Conservation (phyloP, 2,329 filamentous ascomycete genomes). For the Dactylellina leptospora region DNA sequence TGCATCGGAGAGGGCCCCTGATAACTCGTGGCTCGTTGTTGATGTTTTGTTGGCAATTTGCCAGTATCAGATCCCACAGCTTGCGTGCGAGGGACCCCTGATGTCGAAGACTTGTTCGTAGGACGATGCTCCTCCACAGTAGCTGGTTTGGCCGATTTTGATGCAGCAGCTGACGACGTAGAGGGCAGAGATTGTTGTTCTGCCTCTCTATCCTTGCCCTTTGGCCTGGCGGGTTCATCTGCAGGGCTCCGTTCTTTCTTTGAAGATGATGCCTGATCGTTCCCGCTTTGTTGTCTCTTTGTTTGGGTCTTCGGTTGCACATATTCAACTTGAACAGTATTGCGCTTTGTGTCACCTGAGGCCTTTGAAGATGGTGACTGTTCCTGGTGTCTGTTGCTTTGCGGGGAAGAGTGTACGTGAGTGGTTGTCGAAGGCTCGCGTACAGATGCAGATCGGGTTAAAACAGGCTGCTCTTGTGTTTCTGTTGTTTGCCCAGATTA, state of each 20-base stretch:
- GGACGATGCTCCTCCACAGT: slow-evolving; percentile 29
- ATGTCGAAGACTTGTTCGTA: slow-evolving; percentile 41
- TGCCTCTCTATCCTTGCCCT: slow-evolving; percentile 36
- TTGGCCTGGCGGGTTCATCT: slow-evolving; percentile 27
- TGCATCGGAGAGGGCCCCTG: slow-evolving; percentile 27
- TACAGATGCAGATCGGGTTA: slow-evolving; percentile 73
- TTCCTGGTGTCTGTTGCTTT: slow-evolving; percentile 60
- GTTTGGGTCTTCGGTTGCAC: slow-evolving; percentile 90
- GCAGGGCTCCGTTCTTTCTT: slow-evolving; percentile 36
- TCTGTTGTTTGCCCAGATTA: slow-evolving; percentile 61
- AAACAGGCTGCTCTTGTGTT: slow-evolving; percentile 60
- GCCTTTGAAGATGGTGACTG: slow-evolving; percentile 67
- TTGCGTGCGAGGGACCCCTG: slow-evolving; percentile 44
- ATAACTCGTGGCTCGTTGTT: slow-evolving; percentile 50
- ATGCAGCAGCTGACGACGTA: slow-evolving; percentile 21
- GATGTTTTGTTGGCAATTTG: slow-evolving; percentile 47
- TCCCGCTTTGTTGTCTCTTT: slow-evolving; percentile 66
- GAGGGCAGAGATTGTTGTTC: slow-evolving; percentile 37
- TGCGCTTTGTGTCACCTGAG: slow-evolving; percentile 82
- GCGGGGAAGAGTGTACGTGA: slow-evolving; percentile 63
- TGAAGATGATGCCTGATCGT: slow-evolving; percentile 32
- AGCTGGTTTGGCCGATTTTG: slow-evolving; percentile 10
- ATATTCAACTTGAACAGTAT: slow-evolving; percentile 97
- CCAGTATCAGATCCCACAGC: slow-evolving; percentile 50
- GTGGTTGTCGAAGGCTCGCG: slow-evolving; percentile 80